Evolutionary conservation across 176 grass and related monocot species (phyloP), one percentile per base, ranked within the genome.

Genomic region (Tillandsia leiboldiana): DNA sequence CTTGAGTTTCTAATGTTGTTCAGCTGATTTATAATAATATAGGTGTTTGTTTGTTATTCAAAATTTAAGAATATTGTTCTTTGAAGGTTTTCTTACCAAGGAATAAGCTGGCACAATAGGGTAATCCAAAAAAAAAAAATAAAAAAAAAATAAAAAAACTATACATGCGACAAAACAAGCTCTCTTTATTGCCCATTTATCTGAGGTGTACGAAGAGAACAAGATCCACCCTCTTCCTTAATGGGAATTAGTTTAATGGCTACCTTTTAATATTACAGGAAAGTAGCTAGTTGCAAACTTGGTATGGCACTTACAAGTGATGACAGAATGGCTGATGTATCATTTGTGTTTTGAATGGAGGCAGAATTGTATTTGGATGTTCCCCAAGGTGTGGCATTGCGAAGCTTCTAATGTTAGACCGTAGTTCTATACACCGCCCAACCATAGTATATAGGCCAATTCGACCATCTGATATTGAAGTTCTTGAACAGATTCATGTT

Each of bases 341-440:
- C 70, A 23, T 24, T 66, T 75, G 63, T 51, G 13, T 29, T 52
- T 15, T 68, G 26, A 53, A 61, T 77, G 65, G 53, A 68, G 14
- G 2, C 42, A 9, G 53, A 11, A n/a, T 20, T 76, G 33, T 53
- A n/a, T 2, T 14, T 47, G n/a, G 5, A 49, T 66, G 10, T 75
- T 65, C 59, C 24, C 26, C 1, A 51, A 65, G 64, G 6, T 65
- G 11, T 81, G 51, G 28, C 62, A 73, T 48, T 68, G 53, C 51
- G 69, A 83, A 87, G 77, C 82, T 90, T 85, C 86, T 88, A 77
- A 99, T 99, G 94, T 93, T 99, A 83, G 75, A 93, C 62, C 83
- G 88, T 64, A 87, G 88, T 77, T 86, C 78, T 71, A 70, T 80
- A 75, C 76, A 81, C 54, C 82, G 75, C 56, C 84, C 84, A 66